Evolutionary conservation across 768 basidiomycete genomes (phyloP).

Genomic region (Suillus tomentosus): DNA sequence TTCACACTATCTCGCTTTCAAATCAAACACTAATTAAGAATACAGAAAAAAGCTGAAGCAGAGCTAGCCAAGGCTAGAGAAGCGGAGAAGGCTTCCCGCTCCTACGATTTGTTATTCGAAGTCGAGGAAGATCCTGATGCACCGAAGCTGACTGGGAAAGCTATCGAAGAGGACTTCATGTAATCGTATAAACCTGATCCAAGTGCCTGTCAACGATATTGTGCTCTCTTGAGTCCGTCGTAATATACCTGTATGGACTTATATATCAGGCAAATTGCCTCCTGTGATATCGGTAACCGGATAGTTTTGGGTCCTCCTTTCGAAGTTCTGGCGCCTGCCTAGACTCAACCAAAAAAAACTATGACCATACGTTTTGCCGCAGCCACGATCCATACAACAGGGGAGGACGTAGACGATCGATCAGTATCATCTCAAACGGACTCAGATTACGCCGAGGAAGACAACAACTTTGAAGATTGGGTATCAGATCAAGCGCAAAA

Average conservation of each 20-base stretch:
- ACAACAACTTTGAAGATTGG: slow-evolving; percentile 82
- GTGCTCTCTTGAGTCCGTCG: not conserved
- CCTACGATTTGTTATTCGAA: slow-evolving; percentile 80
- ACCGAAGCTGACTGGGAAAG: slow-evolving; percentile 62
- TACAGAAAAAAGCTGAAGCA: slow-evolving; percentile 75
- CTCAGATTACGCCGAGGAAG: slow-evolving; percentile 36
- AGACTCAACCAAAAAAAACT: slow-evolving; percentile 8
- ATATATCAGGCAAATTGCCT: slow-evolving; percentile 9
- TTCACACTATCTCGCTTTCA: not conserved
- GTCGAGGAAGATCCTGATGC: slow-evolving; percentile 58
- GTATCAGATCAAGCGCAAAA: slow-evolving; percentile 62
- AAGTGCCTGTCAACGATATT: slow-evolving; percentile 8
- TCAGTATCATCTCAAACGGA: slow-evolving; percentile 25
- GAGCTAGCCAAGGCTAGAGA: slow-evolving; percentile 76
- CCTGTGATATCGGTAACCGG: slow-evolving; percentile 15
- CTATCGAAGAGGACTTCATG: slow-evolving; percentile 91
- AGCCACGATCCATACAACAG: slow-evolving; percentile 4
- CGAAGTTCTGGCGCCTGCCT: not conserved
- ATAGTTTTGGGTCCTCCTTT: slow-evolving; percentile 4
- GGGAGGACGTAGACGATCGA: slow-evolving; percentile 17
- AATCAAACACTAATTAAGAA: not conserved
- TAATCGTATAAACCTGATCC: slow-evolving; percentile 34
- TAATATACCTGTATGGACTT: slow-evolving; percentile 3
- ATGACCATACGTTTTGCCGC: slow-evolving; percentile 35
- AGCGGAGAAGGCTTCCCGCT: slow-evolving; percentile 85